A percentile compares a stretch with the other conserved stretches of the same genome.
Conservation (phyloP, 352 stramenopile species). For the Globisporangium yorkense region DNA sequence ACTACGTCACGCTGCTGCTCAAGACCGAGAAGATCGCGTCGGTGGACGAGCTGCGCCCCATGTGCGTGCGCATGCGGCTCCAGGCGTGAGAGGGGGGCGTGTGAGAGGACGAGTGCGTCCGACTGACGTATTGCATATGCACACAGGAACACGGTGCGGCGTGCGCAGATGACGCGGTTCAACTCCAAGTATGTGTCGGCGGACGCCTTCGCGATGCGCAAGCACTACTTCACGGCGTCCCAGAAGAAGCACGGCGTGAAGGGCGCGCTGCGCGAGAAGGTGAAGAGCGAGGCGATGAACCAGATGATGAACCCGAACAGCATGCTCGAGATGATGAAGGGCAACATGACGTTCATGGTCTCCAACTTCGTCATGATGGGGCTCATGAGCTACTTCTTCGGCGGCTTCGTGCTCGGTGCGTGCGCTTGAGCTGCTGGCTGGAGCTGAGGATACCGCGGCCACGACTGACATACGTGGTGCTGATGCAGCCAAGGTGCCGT, state of each 20-base stretch:
- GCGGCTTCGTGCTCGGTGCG: slow-evolving; percentile 94
- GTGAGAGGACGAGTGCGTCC: neutral
- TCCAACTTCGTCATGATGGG: slow-evolving; percentile 99
- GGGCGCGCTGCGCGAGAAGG: slow-evolving; percentile 81
- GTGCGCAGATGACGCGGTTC: slow-evolving; percentile 76
- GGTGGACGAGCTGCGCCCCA: slow-evolving; percentile 69
- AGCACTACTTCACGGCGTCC: slow-evolving; percentile 86
- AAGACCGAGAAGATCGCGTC: slow-evolving; percentile 79
- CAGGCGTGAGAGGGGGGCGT: neutral
- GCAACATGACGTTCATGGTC: slow-evolving; percentile 98
- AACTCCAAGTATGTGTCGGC: slow-evolving; percentile 88
- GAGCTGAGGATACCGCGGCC: too few relatives aligned
- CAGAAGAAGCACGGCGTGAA: slow-evolving; percentile 87
- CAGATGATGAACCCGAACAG: slow-evolving; percentile 94
- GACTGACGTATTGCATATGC: neutral
- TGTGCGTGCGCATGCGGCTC: slow-evolving; percentile 27
- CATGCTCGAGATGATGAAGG: slow-evolving; percentile 99
- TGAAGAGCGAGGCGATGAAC: slow-evolving; percentile 88
- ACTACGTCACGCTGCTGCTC: slow-evolving; percentile 82
- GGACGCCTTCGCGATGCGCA: slow-evolving; percentile 86
- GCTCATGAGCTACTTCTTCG: slow-evolving; percentile 98
- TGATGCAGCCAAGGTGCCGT: slow-evolving; percentile 92
- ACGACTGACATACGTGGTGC: neutral
- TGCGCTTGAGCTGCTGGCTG: neutral
- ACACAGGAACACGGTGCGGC: slow-evolving; percentile 79